Base-by-base conservation (phyloP, 768 basidiomycete genomes). In the Hericium coralloides region DNA sequence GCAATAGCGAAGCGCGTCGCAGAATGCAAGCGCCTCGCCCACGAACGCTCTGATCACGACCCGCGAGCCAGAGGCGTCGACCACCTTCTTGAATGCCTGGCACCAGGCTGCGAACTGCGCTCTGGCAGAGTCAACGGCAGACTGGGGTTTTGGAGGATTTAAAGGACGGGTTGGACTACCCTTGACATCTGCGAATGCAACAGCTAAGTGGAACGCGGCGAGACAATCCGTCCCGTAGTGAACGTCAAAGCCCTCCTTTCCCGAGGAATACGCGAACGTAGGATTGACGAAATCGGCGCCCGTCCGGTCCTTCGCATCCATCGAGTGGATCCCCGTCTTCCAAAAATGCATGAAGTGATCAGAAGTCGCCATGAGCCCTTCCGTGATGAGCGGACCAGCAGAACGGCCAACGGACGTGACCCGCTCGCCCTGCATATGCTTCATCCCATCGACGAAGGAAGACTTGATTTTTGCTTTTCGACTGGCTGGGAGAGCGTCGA, bases 151-250 rank as follows among this genome's bases (percentile, higher is more conserved):
- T 6, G 25, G 6, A 15, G 41, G 41, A 60, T 49, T 47, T 12
- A 58, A 53, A 22, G 64, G 52, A 45, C 41, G 12, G 49, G 20
- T 22, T 10, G 49, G 49, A 22, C 22, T 6, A 22, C 41, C 4
- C 49, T 61, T 59, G 4, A 56, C 18, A 47, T 62, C 25, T 56
- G 60, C 51, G 66, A 66, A 52, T 68, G 63, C 10, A 63, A 69
- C 59, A 1, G 72, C 71, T 14, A 76, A 68, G 58, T 78, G 77
- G 62, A 80, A 80, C 9, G 70, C 57, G 3, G 66, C 23, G 4
- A 76, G 58, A 5, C 76, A 78, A 56, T 76, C 71, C 1, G 74
- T 74, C 6, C 74, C 76, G 57, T 78, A 76, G 55, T 80, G 76
- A 2, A 77, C 68, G 15, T 68, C 63, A 57, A 72, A 79, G 4